These are phyloP conservation scores for Geranium brycei DNA, from an alignment of 345 rosid genomes.

Conservation along the genomic window DNA sequence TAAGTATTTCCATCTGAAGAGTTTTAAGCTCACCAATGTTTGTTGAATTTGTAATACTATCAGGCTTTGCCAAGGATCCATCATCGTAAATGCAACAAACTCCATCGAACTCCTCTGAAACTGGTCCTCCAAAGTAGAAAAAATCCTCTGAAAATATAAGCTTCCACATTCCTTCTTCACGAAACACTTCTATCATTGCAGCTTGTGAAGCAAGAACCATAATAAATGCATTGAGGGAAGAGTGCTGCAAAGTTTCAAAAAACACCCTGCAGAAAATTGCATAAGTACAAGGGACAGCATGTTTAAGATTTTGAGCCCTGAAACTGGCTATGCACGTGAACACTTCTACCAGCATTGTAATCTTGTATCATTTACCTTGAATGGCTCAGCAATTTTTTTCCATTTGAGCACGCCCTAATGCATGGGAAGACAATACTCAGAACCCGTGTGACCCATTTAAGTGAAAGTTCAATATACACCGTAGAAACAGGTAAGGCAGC, in stretches of 20 bases:
- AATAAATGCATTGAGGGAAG: conserved; percentile 36
- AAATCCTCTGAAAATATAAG: conserved; percentile 60
- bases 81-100: conserved; percentile 15
- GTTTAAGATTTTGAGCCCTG: background rate
- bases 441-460: conserved; percentile 58
- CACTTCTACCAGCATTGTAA: background rate
- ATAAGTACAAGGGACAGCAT: background rate
- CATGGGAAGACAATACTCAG: conserved; percentile 47
- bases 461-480: conserved; percentile 48
- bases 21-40: conserved; percentile 25
- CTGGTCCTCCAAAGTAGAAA: conserved; percentile 33
- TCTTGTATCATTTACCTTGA: conserved; percentile 25
- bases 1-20: conserved; percentile 45
- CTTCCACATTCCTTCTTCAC: conserved; percentile 64
- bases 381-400: conserved; percentile 42
- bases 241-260: conserved; percentile 37
- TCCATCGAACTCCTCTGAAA: conserved; percentile 25
- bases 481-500: conserved; percentile 28
- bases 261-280: conserved; percentile 28
- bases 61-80: conserved; percentile 17
- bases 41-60: conserved; percentile 10
- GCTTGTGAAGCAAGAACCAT: conserved; percentile 47
- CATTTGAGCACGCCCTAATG: conserved; percentile 50
- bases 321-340: background rate
- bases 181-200: conserved; percentile 30